Conservation (phyloP, 2,329 filamentous ascomycete species). For the Phialophora expanda region DNA sequence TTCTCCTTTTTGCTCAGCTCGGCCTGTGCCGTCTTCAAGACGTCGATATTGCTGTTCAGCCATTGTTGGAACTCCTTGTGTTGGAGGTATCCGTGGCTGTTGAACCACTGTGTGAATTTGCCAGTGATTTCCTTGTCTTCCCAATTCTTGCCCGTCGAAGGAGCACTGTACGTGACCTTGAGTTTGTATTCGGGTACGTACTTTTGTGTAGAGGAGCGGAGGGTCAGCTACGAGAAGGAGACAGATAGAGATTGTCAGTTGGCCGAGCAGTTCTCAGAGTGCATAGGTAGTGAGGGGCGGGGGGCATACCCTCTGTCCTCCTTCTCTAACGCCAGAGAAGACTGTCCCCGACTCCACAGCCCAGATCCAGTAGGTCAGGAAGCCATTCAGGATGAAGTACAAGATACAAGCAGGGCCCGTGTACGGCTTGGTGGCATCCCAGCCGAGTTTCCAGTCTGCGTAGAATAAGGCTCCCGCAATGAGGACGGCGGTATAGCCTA, state of each 20-base stretch:
- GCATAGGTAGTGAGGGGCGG: background rate
- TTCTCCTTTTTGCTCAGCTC: slow-evolving; percentile 24
- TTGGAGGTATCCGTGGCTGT: slow-evolving; percentile 62
- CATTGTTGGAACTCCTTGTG: slow-evolving; percentile 66
- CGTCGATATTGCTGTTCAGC: slow-evolving; percentile 63
- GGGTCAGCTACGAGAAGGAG: slow-evolving; percentile 63
- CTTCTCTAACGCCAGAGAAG: slow-evolving; percentile 75
- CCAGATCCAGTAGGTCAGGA: slow-evolving; percentile 83
- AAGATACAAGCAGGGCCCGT: slow-evolving; percentile 77
- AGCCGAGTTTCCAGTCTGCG: slow-evolving; percentile 90
- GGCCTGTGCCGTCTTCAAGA: slow-evolving; percentile 56
- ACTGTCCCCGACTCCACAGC: slow-evolving; percentile 79
- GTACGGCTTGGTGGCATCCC: slow-evolving; percentile 81
- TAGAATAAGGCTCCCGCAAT: slow-evolving; percentile 84
- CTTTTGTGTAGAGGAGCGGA: slow-evolving; percentile 76
- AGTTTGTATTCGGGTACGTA: slow-evolving; percentile 81
- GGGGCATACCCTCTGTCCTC: slow-evolving; percentile 64
- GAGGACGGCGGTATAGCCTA: slow-evolving; percentile 82
- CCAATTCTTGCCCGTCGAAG: slow-evolving; percentile 46
- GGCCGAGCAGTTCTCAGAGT: background rate
- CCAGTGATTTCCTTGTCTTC: slow-evolving; percentile 58
- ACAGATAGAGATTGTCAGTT: background rate
- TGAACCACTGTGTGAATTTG: slow-evolving; percentile 67
- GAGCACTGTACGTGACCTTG: slow-evolving; percentile 58
- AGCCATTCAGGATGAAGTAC: slow-evolving; percentile 79